These are phyloP conservation scores for Nadsonia starkeyi-henricii DNA, from an alignment of 1,139 yeast species.

Conservation along the genomic window DNA sequence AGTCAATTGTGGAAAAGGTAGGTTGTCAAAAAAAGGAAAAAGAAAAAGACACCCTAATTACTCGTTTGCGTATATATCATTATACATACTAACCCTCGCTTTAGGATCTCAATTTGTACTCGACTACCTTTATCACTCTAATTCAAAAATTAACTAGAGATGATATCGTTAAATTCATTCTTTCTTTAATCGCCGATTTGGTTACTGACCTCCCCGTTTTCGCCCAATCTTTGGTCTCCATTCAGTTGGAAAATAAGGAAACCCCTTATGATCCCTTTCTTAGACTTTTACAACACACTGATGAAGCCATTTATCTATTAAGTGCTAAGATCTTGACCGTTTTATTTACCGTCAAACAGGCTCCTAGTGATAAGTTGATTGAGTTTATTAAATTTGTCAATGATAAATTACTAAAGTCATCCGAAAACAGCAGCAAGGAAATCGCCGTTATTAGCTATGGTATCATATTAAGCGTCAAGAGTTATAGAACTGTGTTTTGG, in stretches of 20 bases:
- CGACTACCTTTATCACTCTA: slow-evolving; percentile 42
- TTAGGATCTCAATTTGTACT: slow-evolving; percentile 36
- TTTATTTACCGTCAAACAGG: slow-evolving; percentile 21
- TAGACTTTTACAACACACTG: slow-evolving; percentile 32
- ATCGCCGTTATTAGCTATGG: slow-evolving; percentile 56
- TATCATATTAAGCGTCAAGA: slow-evolving; percentile 43
- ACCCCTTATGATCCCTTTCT: slow-evolving; percentile 45
- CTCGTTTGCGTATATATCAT: no score
- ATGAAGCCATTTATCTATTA: slow-evolving; percentile 25
- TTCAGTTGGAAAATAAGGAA: slow-evolving; percentile 30
- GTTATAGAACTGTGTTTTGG: slow-evolving; percentile 49
- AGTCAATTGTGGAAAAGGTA: slow-evolving; percentile 17
- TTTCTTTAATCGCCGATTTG: slow-evolving; percentile 57
- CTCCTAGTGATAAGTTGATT: slow-evolving; percentile 21
- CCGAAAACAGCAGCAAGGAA: slow-evolving; percentile 41
- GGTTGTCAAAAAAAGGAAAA: no score
- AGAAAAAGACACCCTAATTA: no score
- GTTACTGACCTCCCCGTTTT: slow-evolving; percentile 35
- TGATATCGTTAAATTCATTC: slow-evolving; percentile 62
- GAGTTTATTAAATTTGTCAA: slow-evolving; percentile 32
- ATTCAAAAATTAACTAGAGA: slow-evolving; percentile 41
- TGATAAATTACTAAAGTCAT: slow-evolving; percentile 33
- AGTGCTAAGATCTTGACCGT: slow-evolving; percentile 23
- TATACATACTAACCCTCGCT: not conserved
- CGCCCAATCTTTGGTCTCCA: slow-evolving; percentile 31